These are phyloP conservation scores for Linnemannia elongata DNA, from an alignment of 192 early-diverging fungal species.

Conservation along the genomic window DNA sequence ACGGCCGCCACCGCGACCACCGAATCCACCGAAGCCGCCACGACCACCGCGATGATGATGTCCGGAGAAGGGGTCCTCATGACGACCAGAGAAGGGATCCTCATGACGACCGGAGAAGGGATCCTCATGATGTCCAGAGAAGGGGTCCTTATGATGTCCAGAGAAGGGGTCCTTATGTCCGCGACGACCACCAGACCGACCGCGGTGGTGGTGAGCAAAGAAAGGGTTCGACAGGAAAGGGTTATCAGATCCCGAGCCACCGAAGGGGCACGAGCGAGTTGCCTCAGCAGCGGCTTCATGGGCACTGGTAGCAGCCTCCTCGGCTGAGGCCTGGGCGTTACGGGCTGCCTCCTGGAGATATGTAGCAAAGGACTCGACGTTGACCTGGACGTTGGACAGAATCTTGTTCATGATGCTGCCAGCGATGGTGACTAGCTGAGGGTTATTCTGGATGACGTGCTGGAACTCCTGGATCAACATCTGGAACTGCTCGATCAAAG, in stretches of 20 bases:
- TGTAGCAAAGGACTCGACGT: slow-evolving; percentile 42
- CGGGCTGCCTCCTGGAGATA: slow-evolving; percentile 31
- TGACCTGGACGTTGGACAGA: slow-evolving; percentile 45
- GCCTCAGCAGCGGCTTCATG: slow-evolving; percentile 27
- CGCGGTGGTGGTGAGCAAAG: slow-evolving; percentile 12
- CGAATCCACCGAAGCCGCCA: slow-evolving; percentile 3
- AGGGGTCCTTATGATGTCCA: slow-evolving; percentile 20
- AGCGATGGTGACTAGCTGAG: slow-evolving; percentile 35
- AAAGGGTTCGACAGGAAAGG: slow-evolving; percentile 30
- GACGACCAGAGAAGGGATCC: slow-evolving; percentile 4
- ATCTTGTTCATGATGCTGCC: slow-evolving; percentile 52
- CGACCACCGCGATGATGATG: slow-evolving; percentile 13
- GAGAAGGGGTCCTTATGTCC: slow-evolving; percentile 30
- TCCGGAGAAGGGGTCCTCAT: neutral
- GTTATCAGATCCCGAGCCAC: slow-evolving; percentile 15
- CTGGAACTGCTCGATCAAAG: slow-evolving; percentile 50
- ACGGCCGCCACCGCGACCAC: slow-evolving; percentile 21
- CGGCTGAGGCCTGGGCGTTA: neutral
- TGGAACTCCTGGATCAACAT: slow-evolving; percentile 49
- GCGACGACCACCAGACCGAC: slow-evolving; percentile 14
- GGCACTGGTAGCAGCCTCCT: slow-evolving; percentile 16
- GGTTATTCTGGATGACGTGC: slow-evolving; percentile 53
- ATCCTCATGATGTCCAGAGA: slow-evolving; percentile 20
- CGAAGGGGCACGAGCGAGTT: slow-evolving; percentile 27
- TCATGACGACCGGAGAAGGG: too few relatives aligned